Evolutionary conservation across 441 rosid genomes (phyloP).

Genomic region (Corymbia calophylla): DNA sequence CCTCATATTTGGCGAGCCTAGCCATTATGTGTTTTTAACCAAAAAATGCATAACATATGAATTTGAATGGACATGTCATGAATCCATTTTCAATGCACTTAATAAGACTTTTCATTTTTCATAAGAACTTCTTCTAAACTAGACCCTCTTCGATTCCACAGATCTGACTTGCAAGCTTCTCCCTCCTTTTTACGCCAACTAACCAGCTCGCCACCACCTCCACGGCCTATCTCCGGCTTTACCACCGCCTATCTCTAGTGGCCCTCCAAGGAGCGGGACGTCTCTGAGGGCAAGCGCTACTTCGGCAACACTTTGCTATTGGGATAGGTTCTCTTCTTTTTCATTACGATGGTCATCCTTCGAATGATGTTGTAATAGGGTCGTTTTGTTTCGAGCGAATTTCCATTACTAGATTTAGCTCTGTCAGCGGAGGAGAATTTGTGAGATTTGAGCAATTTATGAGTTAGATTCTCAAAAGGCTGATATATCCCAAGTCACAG

Average conservation of each 20-base stretch:
- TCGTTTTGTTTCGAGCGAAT: too few species aligned
- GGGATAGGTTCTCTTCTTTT: constrained; percentile 50
- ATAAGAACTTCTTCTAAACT: neutral
- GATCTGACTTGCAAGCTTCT: neutral
- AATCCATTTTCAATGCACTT: neutral
- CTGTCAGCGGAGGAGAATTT: too few species aligned
- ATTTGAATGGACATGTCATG: neutral
- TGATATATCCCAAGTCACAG: neutral
- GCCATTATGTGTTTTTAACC: too few species aligned
- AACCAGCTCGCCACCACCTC: rapidly evolving
- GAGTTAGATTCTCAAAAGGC: too few species aligned
- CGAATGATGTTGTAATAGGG: neutral
- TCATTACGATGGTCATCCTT: neutral
- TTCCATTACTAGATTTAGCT: too few species aligned
- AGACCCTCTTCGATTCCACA: neutral
- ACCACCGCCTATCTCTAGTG: neutral
- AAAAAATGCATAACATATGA: too few species aligned
- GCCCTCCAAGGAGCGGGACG: neutral
- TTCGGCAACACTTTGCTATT: constrained; percentile 92
- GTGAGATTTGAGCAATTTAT: too few species aligned
- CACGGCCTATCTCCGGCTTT: neutral
- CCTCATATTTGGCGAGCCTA: too few species aligned
- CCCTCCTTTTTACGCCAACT: neutral
- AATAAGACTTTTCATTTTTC: neutral
- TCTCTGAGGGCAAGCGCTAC: constrained; percentile 88